Evolutionary conservation across 1,139 yeast genomes (phyloP).

Genomic region (Sugiyamaella japonica): DNA sequence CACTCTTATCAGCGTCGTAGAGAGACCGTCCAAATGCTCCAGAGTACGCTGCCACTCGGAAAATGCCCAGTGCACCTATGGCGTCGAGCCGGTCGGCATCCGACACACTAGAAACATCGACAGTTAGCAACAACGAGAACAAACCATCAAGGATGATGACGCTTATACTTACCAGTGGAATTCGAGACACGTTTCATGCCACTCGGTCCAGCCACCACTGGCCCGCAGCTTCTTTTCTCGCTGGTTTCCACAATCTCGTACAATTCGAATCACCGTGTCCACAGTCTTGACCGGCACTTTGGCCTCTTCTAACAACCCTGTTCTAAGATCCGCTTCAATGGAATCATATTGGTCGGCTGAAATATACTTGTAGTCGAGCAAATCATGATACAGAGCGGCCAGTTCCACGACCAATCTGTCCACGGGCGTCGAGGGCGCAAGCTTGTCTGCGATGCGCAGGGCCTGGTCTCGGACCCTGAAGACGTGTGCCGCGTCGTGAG

Average conservation of each 20-base stretch:
- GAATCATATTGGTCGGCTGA: constrained; percentile 15
- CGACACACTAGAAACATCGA: constrained; percentile 32
- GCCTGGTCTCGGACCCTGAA: constrained; percentile 38
- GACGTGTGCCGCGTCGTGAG: constrained; percentile 39
- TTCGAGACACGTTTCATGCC: constrained; percentile 36
- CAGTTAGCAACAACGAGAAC: neutral
- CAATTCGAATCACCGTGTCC: constrained; percentile 33
- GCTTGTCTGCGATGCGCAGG: constrained; percentile 28
- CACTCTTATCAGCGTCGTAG: constrained; percentile 23
- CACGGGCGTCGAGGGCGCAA: constrained; percentile 15
- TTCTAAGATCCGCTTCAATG: constrained; percentile 20
- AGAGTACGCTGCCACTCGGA: constrained; percentile 41
- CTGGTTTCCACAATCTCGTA: constrained; percentile 37
- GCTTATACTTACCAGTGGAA: constrained; percentile 33
- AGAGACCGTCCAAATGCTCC: constrained; percentile 36
- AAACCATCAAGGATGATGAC: neutral
- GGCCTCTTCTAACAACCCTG: constrained; percentile 27
- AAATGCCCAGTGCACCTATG: constrained; percentile 42
- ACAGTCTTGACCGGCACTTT: constrained; percentile 24
- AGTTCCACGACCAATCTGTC: constrained; percentile 39
- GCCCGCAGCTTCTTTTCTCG: constrained; percentile 34
- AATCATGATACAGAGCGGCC: constrained; percentile 43
- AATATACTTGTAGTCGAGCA: constrained; percentile 41
- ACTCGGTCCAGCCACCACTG: constrained; percentile 34
- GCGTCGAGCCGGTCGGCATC: constrained; percentile 46